Evolutionary conservation across 1,139 yeast genomes (phyloP).

Genomic region (Zygoascus hellenicus): DNA sequence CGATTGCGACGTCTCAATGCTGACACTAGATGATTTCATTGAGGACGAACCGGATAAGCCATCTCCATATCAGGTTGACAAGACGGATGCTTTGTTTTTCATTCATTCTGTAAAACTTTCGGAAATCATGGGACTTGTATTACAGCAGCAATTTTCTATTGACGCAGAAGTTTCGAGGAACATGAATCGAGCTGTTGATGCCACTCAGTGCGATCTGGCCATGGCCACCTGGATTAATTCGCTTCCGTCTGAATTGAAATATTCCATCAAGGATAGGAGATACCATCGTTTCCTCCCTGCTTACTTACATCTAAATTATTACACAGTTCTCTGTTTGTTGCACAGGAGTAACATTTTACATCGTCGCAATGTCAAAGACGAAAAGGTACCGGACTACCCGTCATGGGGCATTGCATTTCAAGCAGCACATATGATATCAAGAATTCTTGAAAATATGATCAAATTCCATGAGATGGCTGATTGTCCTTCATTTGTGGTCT

Average conservation of each 20-base stretch:
- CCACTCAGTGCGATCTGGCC: slow-evolving; percentile 70
- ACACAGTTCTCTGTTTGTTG: slow-evolving; percentile 62
- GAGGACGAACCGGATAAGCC: slow-evolving; percentile 49
- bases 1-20: slow-evolving; percentile 75
- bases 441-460: slow-evolving; percentile 55
- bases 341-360: slow-evolving; percentile 60
- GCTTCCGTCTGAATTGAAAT: slow-evolving; percentile 60
- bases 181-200: slow-evolving; percentile 46
- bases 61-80: slow-evolving; percentile 43
- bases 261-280: slow-evolving; percentile 50
- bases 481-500: slow-evolving; percentile 53
- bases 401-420: slow-evolving; percentile 84
- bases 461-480: slow-evolving; percentile 48
- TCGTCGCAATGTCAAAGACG: slow-evolving; percentile 21
- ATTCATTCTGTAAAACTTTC: slow-evolving; percentile 63
- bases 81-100: slow-evolving; percentile 49
- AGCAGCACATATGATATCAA: slow-evolving; percentile 74
- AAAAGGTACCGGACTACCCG: slow-evolving; percentile 54
- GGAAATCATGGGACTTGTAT: slow-evolving; percentile 67
- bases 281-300: slow-evolving; percentile 55
- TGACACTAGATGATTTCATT: slow-evolving; percentile 57
- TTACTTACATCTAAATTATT: slow-evolving; percentile 63
- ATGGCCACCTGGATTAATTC: slow-evolving; percentile 76
- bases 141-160: slow-evolving; percentile 67
- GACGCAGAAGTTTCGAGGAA: slow-evolving; percentile 54